phyloP scores from a whole-genome alignment of 106 monocot genomes.

The Dendrobium officinale region DNA sequence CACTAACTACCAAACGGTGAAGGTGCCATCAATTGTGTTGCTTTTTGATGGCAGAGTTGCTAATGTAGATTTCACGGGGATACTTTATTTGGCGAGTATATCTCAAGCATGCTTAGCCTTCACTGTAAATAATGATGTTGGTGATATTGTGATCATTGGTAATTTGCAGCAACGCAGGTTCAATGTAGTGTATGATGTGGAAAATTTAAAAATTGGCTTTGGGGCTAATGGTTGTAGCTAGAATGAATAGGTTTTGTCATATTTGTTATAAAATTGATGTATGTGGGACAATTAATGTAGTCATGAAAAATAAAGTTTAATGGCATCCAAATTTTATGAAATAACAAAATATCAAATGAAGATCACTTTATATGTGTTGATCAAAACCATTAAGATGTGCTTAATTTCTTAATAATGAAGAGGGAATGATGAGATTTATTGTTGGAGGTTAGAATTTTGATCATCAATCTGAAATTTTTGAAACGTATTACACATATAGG shows the following conservation, averaged over 20 bases:
- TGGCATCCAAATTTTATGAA: too few relatives aligned
- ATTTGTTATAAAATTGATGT: too few relatives aligned
- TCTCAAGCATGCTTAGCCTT: constrained; percentile 24
- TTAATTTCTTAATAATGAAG: too few relatives aligned
- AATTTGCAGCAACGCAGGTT: constrained; percentile 29
- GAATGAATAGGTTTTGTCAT: too few relatives aligned
- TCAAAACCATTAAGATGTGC: too few relatives aligned
- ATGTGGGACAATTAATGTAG: not conserved
- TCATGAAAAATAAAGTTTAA: too few relatives aligned
- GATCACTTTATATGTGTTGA: too few relatives aligned
- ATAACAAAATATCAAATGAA: too few relatives aligned
- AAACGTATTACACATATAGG: too few relatives aligned
- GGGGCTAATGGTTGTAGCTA: constrained; percentile 9
- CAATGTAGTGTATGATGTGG: constrained; percentile 28
- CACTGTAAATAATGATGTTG: not conserved
- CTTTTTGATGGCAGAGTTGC: constrained; percentile 5
- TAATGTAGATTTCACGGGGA: not conserved
- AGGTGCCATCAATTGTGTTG: constrained; percentile 13
- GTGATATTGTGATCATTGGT: constrained; percentile 12
- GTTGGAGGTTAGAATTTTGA: too few relatives aligned
- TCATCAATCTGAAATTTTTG: too few relatives aligned
- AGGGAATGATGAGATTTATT: too few relatives aligned
- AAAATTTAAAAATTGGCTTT: constrained; percentile 11
- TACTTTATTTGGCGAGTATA: not conserved
- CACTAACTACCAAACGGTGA: not conserved